Base-by-base conservation (phyloP, 2,329 filamentous ascomycete species). In the Periconia digitata region DNA sequence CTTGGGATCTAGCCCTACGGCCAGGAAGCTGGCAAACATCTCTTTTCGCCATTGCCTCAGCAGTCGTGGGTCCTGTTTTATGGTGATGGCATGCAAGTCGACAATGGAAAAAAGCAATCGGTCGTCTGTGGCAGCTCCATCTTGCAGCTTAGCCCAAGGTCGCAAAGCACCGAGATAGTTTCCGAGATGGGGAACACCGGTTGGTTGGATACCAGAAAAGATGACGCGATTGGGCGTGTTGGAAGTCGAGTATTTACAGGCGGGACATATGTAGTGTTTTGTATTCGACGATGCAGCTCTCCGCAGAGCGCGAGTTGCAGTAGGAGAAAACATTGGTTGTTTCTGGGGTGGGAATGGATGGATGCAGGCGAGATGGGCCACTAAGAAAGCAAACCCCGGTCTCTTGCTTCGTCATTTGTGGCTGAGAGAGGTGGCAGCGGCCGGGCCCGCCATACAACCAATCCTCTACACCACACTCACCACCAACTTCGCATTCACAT, bases 201-300 rank as follows among this genome's bases (percentile, higher is more conserved):
- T 99, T 16, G 94, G 94, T 72, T 99, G 94, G 60, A 99, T 99
- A 44, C 92, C 94, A 3, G 94, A 97, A 77, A 99, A 96, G 63
- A 97, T 83, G 43, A 60, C 59, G 45, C 60, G 55, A 36, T 24
- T n/a, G 4, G 39, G 24, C 27, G 40, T 40, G 39, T 37, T 34
- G 24, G 43, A 40, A 1, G 37, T 20, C 8, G 47, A 38, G 18
- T 47, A 27, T 32, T 18, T 27, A 32, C 10, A 35, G 16, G 27
- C 18, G 20, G 17, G 16, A 20, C 29, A 43, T 16, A 35, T 6
- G 23, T 43, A 18, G 13, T 58, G 16, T 45, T 49, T 23, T 47
- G 43, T 6, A 49, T 47, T 47, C 49, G 38, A 41, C 20, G 50
- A 50, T 2, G 51, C 49, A 50, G 53, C 55, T 38, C 58, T 50